Evolutionary conservation across 352 stramenopile genomes (phyloP).

Genomic region (Pythium folliculosum): DNA sequence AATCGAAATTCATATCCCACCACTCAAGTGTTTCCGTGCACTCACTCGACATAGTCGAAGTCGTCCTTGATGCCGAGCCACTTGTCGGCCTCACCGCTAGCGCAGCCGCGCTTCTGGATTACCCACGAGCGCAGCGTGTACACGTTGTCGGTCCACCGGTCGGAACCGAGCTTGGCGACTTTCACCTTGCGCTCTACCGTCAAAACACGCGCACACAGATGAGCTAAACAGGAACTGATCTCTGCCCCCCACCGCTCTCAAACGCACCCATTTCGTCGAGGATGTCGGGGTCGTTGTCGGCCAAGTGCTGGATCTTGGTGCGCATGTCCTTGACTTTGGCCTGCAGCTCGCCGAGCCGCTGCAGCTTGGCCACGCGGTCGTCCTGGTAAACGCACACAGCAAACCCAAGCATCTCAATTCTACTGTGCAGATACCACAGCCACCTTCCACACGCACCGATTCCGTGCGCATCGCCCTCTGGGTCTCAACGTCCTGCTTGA

Average conservation of each 20-base stretch:
- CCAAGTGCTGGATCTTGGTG: conserved; percentile 59
- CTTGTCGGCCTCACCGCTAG: conserved; percentile 77
- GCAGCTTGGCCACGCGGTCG: conserved; percentile 63
- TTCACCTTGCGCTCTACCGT: conserved; percentile 50
- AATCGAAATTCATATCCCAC: neutral
- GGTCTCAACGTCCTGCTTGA: conserved; percentile 50
- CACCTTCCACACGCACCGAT: conserved; percentile 39
- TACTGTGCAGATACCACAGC: no score
- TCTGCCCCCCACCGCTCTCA: no score
- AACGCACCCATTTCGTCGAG: conserved; percentile 56
- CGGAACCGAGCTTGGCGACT: conserved; percentile 66
- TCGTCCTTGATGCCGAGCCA: conserved; percentile 87
- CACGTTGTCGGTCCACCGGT: conserved; percentile 86
- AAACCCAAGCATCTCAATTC: neutral
- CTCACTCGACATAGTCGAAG: conserved; percentile 82
- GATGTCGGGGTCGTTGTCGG: conserved; percentile 74
- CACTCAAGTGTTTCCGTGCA: neutral
- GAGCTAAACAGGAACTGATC: no score
- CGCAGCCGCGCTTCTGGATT: conserved; percentile 71
- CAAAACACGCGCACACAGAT: neutral
- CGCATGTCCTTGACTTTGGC: conserved; percentile 47
- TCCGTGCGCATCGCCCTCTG: conserved; percentile 55
- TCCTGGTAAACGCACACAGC: conserved; percentile 33
- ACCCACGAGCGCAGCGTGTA: conserved; percentile 84
- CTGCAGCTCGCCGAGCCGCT: conserved; percentile 54